phyloP scores from a whole-genome alignment of 2,329 filamentous ascomycete genomes.

The Dryadomyces sulphureus region DNA sequence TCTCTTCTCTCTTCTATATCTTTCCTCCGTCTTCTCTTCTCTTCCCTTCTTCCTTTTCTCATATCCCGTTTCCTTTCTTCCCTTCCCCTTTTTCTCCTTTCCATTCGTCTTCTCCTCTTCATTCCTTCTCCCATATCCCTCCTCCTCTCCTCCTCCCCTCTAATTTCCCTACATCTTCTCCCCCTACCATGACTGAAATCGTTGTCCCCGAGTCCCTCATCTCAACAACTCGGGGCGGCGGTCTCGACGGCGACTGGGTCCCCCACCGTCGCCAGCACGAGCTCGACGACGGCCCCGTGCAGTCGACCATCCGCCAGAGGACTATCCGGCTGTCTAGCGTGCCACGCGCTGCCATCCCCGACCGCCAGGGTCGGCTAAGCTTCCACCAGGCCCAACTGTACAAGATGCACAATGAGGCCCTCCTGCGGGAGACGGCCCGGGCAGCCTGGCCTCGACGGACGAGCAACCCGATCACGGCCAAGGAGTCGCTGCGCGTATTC shows the following conservation, averaged over 20 bases:
- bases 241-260: neutral
- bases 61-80: neutral
- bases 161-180: neutral
- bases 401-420: neutral
- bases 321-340: too few species aligned
- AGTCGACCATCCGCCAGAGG: constrained; percentile 1
- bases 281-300: neutral
- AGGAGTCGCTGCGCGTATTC: neutral
- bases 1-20: too few species aligned
- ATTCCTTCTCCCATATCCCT: neutral
- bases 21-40: neutral
- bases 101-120: neutral
- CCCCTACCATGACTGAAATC: neutral
- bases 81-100: neutral
- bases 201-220: constrained; percentile 1
- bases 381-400: neutral
- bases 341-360: too few species aligned
- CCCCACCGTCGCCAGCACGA: neutral
- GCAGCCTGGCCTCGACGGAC: neutral
- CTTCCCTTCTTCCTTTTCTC: neutral
- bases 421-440: neutral
- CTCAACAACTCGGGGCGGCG: neutral
- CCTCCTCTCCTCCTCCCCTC: neutral
- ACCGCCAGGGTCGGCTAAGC: neutral
- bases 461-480: neutral